phyloP scores from a whole-genome alignment of 2,329 filamentous ascomycete genomes.

The Penicillium sp. region DNA sequence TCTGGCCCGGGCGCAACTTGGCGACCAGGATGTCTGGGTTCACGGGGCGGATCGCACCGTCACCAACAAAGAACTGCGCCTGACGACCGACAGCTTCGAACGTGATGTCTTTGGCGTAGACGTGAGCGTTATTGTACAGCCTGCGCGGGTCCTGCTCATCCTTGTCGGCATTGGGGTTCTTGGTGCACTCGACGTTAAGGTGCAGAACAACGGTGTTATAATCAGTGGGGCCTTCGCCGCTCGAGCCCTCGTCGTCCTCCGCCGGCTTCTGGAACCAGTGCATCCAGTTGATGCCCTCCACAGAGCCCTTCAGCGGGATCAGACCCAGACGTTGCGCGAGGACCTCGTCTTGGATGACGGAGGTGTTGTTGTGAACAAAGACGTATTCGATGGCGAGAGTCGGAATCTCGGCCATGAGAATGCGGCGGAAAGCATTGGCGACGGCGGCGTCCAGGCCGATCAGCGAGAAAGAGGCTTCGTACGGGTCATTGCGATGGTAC shows the following conservation, averaged over 20 bases:
- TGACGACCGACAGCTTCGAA: slow-evolving; percentile 75
- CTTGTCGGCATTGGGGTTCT: slow-evolving; percentile 65
- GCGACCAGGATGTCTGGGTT: slow-evolving; percentile 92
- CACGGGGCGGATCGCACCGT: slow-evolving; percentile 64
- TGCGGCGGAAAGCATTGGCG: slow-evolving; percentile 95
- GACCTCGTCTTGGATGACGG: slow-evolving; percentile 96
- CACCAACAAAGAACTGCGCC: slow-evolving; percentile 60
- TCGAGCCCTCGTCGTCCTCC: slow-evolving; percentile 53
- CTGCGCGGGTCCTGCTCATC: slow-evolving; percentile 76
- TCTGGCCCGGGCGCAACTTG: slow-evolving; percentile 87
- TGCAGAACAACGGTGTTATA: slow-evolving; percentile 81
- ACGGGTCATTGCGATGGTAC: slow-evolving; percentile 76
- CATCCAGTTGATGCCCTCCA: slow-evolving; percentile 73
- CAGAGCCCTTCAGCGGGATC: slow-evolving; percentile 77
- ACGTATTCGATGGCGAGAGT: slow-evolving; percentile 91
- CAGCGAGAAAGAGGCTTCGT: slow-evolving; percentile 81
- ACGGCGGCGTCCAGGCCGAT: slow-evolving; percentile 87
- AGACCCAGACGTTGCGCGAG: slow-evolving; percentile 84
- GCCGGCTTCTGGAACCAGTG: slow-evolving; percentile 73
- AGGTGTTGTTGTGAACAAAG: slow-evolving; percentile 94
- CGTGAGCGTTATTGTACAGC: slow-evolving; percentile 78
- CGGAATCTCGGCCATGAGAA: slow-evolving; percentile 88
- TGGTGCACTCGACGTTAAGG: slow-evolving; percentile 73
- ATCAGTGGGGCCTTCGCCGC: slow-evolving; percentile 55
- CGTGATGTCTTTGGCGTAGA: slow-evolving; percentile 71